These are phyloP conservation scores for Melaleuca quinquenervia DNA, from an alignment of 345 rosid species.

Conservation along the genomic window DNA sequence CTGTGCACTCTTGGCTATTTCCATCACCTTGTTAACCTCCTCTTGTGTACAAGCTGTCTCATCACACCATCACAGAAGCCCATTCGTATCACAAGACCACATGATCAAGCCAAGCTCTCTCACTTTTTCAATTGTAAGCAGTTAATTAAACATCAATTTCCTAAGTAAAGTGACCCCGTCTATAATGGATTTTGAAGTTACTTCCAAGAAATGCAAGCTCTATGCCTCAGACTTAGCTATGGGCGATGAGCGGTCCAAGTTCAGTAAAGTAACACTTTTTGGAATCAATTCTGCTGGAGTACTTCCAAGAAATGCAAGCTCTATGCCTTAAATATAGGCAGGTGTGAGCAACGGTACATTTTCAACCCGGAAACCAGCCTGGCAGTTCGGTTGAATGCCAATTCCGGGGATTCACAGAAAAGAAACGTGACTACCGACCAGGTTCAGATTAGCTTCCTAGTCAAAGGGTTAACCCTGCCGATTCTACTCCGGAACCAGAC, in stretches of 20 bases:
- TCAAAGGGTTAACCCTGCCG: background rate
- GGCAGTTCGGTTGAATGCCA: background rate
- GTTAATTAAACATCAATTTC: background rate
- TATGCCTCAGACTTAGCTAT: background rate
- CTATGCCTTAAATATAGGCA: background rate
- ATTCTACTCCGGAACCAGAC: background rate
- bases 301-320: background rate
- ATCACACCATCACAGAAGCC: background rate
- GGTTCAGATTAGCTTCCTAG: background rate
- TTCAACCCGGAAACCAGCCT: background rate
- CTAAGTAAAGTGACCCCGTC: background rate
- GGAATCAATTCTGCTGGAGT: background rate
- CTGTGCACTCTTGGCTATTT: slow-evolving; percentile 67
- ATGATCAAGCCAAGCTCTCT: background rate
- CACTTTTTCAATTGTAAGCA: background rate
- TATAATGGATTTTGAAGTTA: background rate
- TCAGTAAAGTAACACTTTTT: background rate
- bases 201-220: background rate
- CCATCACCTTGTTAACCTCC: slow-evolving; percentile 93
- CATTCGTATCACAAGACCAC: background rate
- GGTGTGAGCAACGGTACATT: background rate
- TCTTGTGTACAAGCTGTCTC: slow-evolving; percentile 84
- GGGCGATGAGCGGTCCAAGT: background rate
- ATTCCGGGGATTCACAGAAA: background rate
- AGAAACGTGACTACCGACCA: background rate